phyloP scores from a whole-genome alignment of 179 eudicot genomes.

The Pouteria campechiana region DNA sequence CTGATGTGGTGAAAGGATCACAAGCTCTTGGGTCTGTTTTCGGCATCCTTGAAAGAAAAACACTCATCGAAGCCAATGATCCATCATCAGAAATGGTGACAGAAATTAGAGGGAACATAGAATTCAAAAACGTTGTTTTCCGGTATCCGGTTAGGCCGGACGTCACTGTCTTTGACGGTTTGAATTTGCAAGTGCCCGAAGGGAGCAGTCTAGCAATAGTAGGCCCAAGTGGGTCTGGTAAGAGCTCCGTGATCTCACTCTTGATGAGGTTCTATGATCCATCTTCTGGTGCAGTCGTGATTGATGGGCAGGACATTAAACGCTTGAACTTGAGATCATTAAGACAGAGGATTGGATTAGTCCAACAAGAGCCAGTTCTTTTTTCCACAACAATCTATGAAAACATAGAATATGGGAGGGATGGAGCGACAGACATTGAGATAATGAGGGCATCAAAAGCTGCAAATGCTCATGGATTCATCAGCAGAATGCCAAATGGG shows the following conservation, averaged over 20 bases:
- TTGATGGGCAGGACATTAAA: constrained; percentile 41
- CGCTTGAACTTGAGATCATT: constrained; percentile 36
- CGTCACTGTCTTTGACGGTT: constrained; percentile 28
- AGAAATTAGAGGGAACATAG: constrained; percentile 42
- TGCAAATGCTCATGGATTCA: constrained; percentile 67
- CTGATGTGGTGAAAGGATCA: constrained; percentile 56
- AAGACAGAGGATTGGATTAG: constrained; percentile 37
- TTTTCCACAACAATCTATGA: constrained; percentile 57
- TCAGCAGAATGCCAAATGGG: constrained; percentile 50
- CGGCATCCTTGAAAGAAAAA: constrained; percentile 29
- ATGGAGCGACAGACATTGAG: constrained; percentile 47
- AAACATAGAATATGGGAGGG: constrained; percentile 46
- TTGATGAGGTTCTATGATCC: constrained; percentile 62
- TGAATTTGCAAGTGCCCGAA: constrained; percentile 28
- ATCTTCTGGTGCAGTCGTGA: constrained; percentile 24
- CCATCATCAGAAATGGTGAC: constrained; percentile 19
- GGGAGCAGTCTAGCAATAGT: constrained; percentile 62
- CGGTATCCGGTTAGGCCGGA: constrained; percentile 52
- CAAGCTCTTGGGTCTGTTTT: constrained; percentile 50
- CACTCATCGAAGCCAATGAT: constrained; percentile 34
- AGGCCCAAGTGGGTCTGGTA: constrained; percentile 76
- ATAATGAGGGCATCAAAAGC: constrained; percentile 64
- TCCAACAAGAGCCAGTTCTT: constrained; percentile 64
- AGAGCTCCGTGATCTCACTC: constrained; percentile 45
- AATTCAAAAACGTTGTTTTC: constrained; percentile 40